phyloP scores from a whole-genome alignment of 2,329 filamentous ascomycete species.

The Neobulgaria alba region DNA sequence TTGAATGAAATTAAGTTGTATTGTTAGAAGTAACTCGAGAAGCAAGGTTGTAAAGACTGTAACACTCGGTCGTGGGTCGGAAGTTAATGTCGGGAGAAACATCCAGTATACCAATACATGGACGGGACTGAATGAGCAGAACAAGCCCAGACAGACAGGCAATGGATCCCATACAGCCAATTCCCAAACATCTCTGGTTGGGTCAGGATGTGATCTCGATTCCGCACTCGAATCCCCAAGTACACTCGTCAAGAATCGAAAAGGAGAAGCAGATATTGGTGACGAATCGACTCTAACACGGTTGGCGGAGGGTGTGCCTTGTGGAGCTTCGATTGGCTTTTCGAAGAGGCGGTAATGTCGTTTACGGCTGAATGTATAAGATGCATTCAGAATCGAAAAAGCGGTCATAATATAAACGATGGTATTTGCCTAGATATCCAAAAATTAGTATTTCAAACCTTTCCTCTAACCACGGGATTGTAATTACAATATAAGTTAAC shows the following conservation, averaged over 20 bases:
- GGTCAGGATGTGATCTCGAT: slow-evolving; percentile 74
- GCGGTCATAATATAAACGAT: slow-evolving; percentile 60
- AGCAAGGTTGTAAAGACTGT: slow-evolving; percentile 78
- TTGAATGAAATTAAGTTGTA: slow-evolving; percentile 67
- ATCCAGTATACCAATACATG: slow-evolving; percentile 89
- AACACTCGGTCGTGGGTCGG: slow-evolving; percentile 75
- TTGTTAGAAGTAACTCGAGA: slow-evolving; percentile 65
- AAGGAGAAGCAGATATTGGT: slow-evolving; percentile 66
- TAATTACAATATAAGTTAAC: slow-evolving; percentile 50
- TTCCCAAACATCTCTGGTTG: slow-evolving; percentile 86
- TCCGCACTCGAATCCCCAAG: slow-evolving; percentile 65
- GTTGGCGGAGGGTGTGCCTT: slow-evolving; percentile 75
- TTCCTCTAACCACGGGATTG: not conserved
- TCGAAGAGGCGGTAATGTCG: slow-evolving; percentile 90
- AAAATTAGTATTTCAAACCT: slow-evolving; percentile 5
- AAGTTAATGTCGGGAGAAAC: slow-evolving; percentile 67
- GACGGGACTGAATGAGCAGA: slow-evolving; percentile 86
- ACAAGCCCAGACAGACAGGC: slow-evolving; percentile 70
- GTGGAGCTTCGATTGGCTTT: slow-evolving; percentile 65
- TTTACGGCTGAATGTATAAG: slow-evolving; percentile 73
- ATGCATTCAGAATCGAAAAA: slow-evolving; percentile 65
- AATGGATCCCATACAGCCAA: slow-evolving; percentile 88
- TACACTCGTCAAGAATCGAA: slow-evolving; percentile 63
- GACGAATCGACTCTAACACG: slow-evolving; percentile 84
- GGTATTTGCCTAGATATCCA: slow-evolving; percentile 53